Conservation (phyloP, 2,329 filamentous ascomycete genomes). For the Stagonosporopsis chrysanthemi region DNA sequence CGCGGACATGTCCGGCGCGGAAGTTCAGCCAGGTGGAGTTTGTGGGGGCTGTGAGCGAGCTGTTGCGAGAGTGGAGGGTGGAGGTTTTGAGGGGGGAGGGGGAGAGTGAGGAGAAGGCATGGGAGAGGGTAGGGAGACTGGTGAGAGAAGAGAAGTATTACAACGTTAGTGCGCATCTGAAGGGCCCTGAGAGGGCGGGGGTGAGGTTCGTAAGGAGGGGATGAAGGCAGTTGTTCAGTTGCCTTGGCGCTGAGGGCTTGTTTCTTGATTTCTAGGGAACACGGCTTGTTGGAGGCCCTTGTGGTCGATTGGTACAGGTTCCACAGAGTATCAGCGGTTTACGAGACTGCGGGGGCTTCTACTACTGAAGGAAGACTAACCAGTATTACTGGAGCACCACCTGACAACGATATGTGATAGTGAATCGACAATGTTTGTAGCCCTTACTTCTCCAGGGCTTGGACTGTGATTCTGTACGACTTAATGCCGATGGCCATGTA, state of each 20-base stretch:
- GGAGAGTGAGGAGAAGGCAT: constrained; percentile 21
- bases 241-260: not conserved
- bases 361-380: not conserved
- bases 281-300: not conserved
- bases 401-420: too few relatives aligned
- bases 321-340: not conserved
- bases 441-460: not conserved
- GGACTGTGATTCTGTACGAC: too few relatives aligned
- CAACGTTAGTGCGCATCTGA: constrained; percentile 30
- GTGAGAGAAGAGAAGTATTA: constrained; percentile 24
- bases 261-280: not conserved
- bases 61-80: constrained; percentile 24
- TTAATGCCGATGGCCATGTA: too few relatives aligned
- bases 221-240: not conserved
- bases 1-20: constrained; percentile 32
- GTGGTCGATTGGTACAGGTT: not conserved
- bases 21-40: constrained; percentile 38
- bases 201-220: constrained; percentile 7
- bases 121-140: constrained; percentile 13
- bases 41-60: constrained; percentile 22
- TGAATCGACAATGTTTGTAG: not conserved
- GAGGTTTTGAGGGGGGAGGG: constrained; percentile 15
- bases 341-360: not conserved
- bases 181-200: constrained; percentile 16
- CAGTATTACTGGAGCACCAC: too few relatives aligned